Evolutionary conservation across 805 yeast genomes (phyloP).

Genomic region (Naumovozyma castellii): DNA sequence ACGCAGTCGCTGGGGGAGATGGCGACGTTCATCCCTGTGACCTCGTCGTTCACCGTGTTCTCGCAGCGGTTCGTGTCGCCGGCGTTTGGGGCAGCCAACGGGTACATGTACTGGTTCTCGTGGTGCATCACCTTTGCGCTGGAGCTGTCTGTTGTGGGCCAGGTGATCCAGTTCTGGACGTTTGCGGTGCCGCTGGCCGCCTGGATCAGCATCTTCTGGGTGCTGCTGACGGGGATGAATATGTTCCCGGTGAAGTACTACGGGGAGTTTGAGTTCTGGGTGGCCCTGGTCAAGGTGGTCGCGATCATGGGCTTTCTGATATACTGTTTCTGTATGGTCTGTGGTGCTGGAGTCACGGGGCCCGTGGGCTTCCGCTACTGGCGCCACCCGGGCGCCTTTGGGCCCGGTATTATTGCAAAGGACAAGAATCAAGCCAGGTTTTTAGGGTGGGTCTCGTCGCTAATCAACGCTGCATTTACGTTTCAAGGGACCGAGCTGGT

Average conservation of each 20-base stretch:
- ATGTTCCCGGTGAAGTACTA: slow-evolving; percentile 59
- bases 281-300: slow-evolving; percentile 54
- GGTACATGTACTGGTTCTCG: slow-evolving; percentile 68
- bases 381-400: slow-evolving; percentile 74
- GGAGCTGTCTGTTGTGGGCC: slow-evolving; percentile 65
- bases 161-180: slow-evolving; percentile 57
- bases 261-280: slow-evolving; percentile 73
- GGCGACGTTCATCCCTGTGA: slow-evolving; percentile 68
- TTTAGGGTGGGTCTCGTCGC: slow-evolving; percentile 60
- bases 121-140: slow-evolving; percentile 73
- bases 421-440: slow-evolving; percentile 47
- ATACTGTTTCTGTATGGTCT: slow-evolving; percentile 59
- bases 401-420: slow-evolving; percentile 47
- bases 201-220: slow-evolving; percentile 63
- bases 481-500: slow-evolving; percentile 73
- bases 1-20: slow-evolving; percentile 71
- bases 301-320: slow-evolving; percentile 65
- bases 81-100: slow-evolving; percentile 64
- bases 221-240: slow-evolving; percentile 43
- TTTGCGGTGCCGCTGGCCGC: slow-evolving; percentile 58
- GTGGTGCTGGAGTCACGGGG: slow-evolving; percentile 63
- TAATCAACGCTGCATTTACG: slow-evolving; percentile 69
- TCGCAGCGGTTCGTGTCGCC: slow-evolving; percentile 59
- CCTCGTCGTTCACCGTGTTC: slow-evolving; percentile 60
- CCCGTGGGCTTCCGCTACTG: slow-evolving; percentile 74